Base-by-base conservation (phyloP, 495 filamentous ascomycete species). In the Amniculicola lignicola region DNA sequence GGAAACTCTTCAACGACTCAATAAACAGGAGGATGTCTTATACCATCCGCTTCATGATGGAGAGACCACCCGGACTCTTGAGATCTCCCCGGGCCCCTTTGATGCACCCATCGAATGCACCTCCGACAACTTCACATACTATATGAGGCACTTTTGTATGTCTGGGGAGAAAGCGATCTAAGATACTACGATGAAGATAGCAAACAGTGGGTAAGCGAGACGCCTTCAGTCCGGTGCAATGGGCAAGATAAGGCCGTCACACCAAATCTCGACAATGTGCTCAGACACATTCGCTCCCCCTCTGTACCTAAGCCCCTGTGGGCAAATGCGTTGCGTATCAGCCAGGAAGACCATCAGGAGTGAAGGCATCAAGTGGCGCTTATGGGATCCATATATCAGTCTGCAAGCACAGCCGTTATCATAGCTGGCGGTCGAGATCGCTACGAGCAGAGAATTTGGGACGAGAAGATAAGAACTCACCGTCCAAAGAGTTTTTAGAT, bases 251-350 rank as follows among this genome's bases (percentile, higher is more conserved):
- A 24, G n/a, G 24, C 28, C 14, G 31, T 29, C 3, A 35, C 42
- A 18, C 42, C 42, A 2, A 38, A 48, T 25, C 42, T 47, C 3
- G 12, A 43, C n/a, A 19, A 2, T 6, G 41, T 24, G 14, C 22
- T 54, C 9, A 5, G 18, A 14, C 23, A 40, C 16, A 40, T 43
- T 21, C 49, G 36, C n/a, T 42, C 16, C 18, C 2, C 18, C 22
- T 28, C 27, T 15, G 11, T 18, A 12, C 12, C 35, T 15, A 24
- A 3, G 7, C n/a, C 48, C 15, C 4, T 55, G n/a, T 55, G 52
- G 52, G 28, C 42, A 23, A 42, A 55, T 33, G 43, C 27, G 12
- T 11, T 55, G 14, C 48, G 52, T 36, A 55, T 55, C 52, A 43
- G 48, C 52, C 42, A 55, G 16, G n/a, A 45, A 18, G 39, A 55